These are phyloP conservation scores for Paraconiothyrium brasiliense DNA, from an alignment of 2,329 filamentous ascomycete species.

Conservation along the genomic window DNA sequence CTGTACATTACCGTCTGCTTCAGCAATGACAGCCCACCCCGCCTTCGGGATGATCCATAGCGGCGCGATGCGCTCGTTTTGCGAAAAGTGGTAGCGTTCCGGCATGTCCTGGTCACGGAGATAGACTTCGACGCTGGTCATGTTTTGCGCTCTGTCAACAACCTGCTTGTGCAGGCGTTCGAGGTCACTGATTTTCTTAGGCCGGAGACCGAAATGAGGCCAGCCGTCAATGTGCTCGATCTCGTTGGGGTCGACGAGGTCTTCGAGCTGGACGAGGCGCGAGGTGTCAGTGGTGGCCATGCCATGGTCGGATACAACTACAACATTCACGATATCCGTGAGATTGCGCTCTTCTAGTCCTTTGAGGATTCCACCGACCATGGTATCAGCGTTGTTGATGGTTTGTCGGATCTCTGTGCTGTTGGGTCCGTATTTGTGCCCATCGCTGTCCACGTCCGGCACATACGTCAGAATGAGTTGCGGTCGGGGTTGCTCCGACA, in stretches of 20 bases:
- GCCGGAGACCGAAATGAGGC: slow-evolving; percentile 89
- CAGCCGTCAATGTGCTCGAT: slow-evolving; percentile 91
- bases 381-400: slow-evolving; percentile 80
- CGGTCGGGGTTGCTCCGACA: slow-evolving; percentile 68
- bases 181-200: slow-evolving; percentile 74
- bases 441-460: slow-evolving; percentile 87
- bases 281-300: slow-evolving; percentile 92
- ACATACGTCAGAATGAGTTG: slow-evolving; percentile 96
- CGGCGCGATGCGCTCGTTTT: slow-evolving; percentile 89
- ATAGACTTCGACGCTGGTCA: slow-evolving; percentile 84
- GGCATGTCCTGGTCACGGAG: slow-evolving; percentile 90
- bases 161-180: slow-evolving; percentile 70
- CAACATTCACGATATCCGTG: slow-evolving; percentile 88
- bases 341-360: slow-evolving; percentile 85
- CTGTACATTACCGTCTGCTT: slow-evolving; percentile 78
- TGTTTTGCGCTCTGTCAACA: slow-evolving; percentile 63
- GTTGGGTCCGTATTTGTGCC: slow-evolving; percentile 90
- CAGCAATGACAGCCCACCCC: slow-evolving; percentile 90
- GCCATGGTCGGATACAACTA: slow-evolving; percentile 97
- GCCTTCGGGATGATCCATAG: slow-evolving; percentile 93
- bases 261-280: slow-evolving; percentile 87
- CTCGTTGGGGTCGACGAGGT: slow-evolving; percentile 79
- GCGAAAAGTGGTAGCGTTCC: slow-evolving; percentile 86
- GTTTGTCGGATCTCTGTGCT: slow-evolving; percentile 87
- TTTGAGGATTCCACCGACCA: slow-evolving; percentile 79